Evolutionary conservation across 2,329 filamentous ascomycete species (phyloP), one percentile per base, ranked within the genome.

Genomic region (Neonectria punicea): DNA sequence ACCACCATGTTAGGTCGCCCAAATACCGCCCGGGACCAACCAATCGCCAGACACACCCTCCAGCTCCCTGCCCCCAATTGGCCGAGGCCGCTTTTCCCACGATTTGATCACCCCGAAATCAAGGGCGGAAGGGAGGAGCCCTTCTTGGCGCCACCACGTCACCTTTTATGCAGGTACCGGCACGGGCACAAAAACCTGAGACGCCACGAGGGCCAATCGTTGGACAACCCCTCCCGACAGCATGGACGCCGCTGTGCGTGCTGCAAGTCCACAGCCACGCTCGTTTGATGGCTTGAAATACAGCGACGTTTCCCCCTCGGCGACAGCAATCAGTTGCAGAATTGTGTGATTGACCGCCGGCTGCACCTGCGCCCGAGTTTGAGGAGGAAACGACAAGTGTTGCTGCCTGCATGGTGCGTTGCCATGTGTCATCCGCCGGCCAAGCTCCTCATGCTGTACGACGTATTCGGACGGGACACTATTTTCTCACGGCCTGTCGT

Each of bases 151-250:
- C 65, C 69, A 71, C 61, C 69, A 69, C 69, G 63, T 74, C 67
- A 69, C 60, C 60, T 55, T 64, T 58, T 61, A 74, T 73, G 72
- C 72, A 74, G 72, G 72, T 74, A 74, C 72, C 50, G 63, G 65
- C 62, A 49, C 69, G 1, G 25, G 25, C 25, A 25, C 25, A 25
- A 68, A 63, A 70, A 73, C 61, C 70, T 78, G 78, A 79, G 78
- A 79, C 78, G 73, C 70, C 59, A 66, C 63, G 65, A 47, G 55
- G 66, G 69, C 77, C 77, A 79, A 79, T 77, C 75, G 70, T 69
- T 59, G 36, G 30, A 39, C 39, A 43, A 18, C 50, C 56, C 53
- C 47, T 65, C 59, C 70, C 67, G 65, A 65, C 61, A 65, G 61
- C 30, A 30, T 30, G 30, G 30, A 59, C 50, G 32, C 65, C 59